Base-by-base conservation (phyloP, 208 protist species). In the Leishmania aethiopica region DNA sequence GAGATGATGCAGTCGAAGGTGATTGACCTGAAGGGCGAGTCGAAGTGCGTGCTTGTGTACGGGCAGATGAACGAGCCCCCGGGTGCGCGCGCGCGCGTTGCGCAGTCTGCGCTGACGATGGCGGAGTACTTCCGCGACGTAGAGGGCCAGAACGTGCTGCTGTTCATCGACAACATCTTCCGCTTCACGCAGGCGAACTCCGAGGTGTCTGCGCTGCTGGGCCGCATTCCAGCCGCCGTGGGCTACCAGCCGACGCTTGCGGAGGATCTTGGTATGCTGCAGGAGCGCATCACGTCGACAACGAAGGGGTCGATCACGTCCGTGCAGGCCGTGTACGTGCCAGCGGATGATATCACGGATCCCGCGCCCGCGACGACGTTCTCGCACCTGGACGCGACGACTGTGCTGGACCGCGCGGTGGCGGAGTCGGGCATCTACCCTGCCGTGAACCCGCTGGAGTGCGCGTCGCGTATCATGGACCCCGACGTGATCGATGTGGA, bases 161-260 rank as follows among this genome's bases (percentile, higher is more conserved):
- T 99, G 60, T 99, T 99, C 94, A 98, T 99, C 86, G 99, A 99
- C 93, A 99, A 99, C 96, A 99, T 99, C 91, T 99, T 99, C 98
- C 95, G 99, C 77, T 99, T 99, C 93, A 99, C 98, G 53, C 98
- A 99, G 96, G 98, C 98, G 69, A 98, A 99, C 94, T 99, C 99
- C 53, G 99, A 99, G 92, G 98, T 99, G 94, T 99, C 99, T 79
- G 98, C 99, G 80, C 90, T 99, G 45, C 91, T 99, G 15, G 99
- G 98, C 83, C 98, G 99, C 92, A 99, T 99, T 91, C 99, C 99
- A 64, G 99, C 99, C 40, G 99, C 99, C 82, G 99, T 99, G 81
- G 99, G 99, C 92, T 99, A 99, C 96, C 99, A 99, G 96, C 99
- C 99, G 42, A 99, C 98, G 37, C 94, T 99, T 13, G 98, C 98